Evolutionary conservation across 1,284 basidiomycete genomes (phyloP).

Genomic region (Papiliotrema laurentii): DNA sequence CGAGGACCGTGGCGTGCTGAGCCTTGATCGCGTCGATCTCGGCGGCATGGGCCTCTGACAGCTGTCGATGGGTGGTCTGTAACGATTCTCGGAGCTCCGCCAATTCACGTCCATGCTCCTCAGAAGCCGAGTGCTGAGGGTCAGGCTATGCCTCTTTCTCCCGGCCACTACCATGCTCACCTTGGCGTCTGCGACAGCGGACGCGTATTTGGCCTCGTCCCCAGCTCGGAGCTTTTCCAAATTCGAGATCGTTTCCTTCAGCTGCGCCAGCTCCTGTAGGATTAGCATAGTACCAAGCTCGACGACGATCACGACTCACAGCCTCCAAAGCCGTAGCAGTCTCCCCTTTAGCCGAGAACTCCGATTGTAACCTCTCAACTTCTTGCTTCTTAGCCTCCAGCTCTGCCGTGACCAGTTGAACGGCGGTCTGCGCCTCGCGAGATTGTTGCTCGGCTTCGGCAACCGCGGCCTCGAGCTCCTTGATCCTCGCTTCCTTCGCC

Average conservation of each 20-base stretch:
- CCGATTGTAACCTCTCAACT: too few relatives aligned
- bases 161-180: conserved; percentile 3
- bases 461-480: conserved; percentile 9
- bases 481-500: conserved; percentile 8
- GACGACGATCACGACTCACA: neutral
- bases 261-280: neutral
- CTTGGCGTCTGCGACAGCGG: conserved; percentile 19
- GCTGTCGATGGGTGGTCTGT: conserved; percentile 13
- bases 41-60: conserved; percentile 16
- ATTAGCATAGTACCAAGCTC: neutral
- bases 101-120: conserved; percentile 20
- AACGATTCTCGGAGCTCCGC: conserved; percentile 18
- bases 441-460: too few relatives aligned
- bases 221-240: conserved; percentile 13
- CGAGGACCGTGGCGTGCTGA: conserved; percentile 17
- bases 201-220: conserved; percentile 14
- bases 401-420: too few relatives aligned
- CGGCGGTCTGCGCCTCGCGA: too few relatives aligned
- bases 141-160: neutral
- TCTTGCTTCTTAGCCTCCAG: conserved; percentile 4
- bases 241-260: conserved; percentile 12
- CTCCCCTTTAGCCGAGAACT: too few relatives aligned
- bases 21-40: conserved; percentile 24
- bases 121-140: conserved; percentile 13
- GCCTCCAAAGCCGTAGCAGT: too few relatives aligned